These are phyloP conservation scores for Amniculicola lignicola DNA, from an alignment of 495 filamentous ascomycete genomes.

Conservation along the genomic window DNA sequence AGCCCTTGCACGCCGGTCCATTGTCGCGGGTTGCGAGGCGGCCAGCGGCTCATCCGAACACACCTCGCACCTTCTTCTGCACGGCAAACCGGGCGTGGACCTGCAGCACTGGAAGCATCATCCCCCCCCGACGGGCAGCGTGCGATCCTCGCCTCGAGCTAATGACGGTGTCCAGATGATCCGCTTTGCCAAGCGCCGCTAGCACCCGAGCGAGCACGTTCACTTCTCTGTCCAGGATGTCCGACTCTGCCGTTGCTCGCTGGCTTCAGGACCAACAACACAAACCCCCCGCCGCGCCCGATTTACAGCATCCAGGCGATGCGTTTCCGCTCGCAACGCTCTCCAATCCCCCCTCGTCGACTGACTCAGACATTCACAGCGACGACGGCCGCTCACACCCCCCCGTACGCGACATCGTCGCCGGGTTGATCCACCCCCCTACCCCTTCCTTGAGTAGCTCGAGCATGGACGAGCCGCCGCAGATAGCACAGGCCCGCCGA, in stretches of 20 bases:
- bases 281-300: slow-evolving; percentile 14
- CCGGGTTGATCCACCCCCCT: slow-evolving; percentile 23
- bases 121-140: too few species aligned
- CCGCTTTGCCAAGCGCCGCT: neutral
- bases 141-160: too few species aligned
- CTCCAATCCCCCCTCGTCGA: slow-evolving; percentile 28
- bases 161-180: neutral
- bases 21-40: slow-evolving; percentile 9
- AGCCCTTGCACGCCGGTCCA: too few species aligned
- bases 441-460: too few species aligned
- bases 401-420: slow-evolving; percentile 10
- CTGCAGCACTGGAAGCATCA: neutral
- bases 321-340: slow-evolving; percentile 32
- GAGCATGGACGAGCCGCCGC: slow-evolving; percentile 28
- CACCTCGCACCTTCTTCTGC: neutral
- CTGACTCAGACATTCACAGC: slow-evolving; percentile 7
- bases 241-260: slow-evolving; percentile 10
- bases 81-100: neutral
- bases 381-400: slow-evolving; percentile 13
- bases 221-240: slow-evolving; percentile 4
- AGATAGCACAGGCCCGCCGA: slow-evolving; percentile 22
- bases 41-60: slow-evolving; percentile 8
- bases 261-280: slow-evolving; percentile 18
- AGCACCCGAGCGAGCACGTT: neutral
- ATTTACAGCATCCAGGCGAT: slow-evolving; percentile 32